Evolutionary conservation across 129 eudicot genomes (phyloP).

Genomic region (Smallanthus sonchifolius): DNA sequence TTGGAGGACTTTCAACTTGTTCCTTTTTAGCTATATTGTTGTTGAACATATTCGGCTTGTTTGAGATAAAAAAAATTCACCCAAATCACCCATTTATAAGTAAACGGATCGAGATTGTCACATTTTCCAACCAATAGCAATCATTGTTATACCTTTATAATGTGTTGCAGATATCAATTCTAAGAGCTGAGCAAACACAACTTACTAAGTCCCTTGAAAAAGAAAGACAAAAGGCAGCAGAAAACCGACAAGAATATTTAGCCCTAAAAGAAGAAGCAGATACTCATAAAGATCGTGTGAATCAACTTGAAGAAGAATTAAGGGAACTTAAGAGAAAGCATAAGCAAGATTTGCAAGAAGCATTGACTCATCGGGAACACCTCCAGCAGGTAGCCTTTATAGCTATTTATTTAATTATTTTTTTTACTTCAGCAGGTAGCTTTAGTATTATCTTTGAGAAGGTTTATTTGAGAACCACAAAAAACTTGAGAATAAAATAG

Average conservation of each 20-base stretch:
- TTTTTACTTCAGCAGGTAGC: background rate
- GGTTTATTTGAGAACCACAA: background rate
- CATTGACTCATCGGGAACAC: conserved; percentile 64
- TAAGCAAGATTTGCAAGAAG: conserved; percentile 80
- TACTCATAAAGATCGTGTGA: conserved; percentile 66
- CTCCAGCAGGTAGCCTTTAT: conserved; percentile 62
- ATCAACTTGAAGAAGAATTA: conserved; percentile 71
- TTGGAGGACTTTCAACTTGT: conserved; percentile 11
- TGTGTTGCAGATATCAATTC: conserved; percentile 66
- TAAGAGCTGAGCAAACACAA: conserved; percentile 95
- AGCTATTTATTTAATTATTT: background rate
- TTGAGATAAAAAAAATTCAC: background rate
- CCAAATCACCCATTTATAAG: background rate
- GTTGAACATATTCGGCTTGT: background rate
- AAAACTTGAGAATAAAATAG: background rate
- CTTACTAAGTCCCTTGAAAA: conserved; percentile 79
- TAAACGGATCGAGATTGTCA: background rate
- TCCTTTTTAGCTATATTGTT: background rate
- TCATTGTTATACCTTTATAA: background rate
- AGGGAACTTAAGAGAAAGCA: conserved; percentile 79
- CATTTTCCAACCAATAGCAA: background rate
- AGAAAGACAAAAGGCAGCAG: conserved; percentile 91
- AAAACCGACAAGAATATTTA: conserved; percentile 76
- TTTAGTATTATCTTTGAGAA: background rate
- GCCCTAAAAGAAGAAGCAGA: conserved; percentile 85